Percentiles rank a stretch among this genome's conserved stretches.
Evolutionary conservation across 805 yeast species (phyloP).

Genomic region (Lipomyces oligophaga): DNA sequence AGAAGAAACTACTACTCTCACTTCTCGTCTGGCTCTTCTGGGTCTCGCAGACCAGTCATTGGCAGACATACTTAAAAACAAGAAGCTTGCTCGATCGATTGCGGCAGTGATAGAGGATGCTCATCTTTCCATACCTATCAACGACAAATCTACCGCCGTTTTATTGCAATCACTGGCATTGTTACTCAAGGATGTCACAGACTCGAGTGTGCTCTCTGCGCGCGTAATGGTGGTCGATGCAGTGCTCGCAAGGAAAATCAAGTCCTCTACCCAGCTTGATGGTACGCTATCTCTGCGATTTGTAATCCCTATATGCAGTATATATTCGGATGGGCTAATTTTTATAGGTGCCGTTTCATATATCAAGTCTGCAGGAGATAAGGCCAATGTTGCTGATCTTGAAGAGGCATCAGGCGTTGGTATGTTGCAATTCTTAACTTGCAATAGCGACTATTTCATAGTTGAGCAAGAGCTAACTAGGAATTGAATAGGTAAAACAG

Average conservation of each 20-base stretch:
- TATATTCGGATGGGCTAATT: neutral
- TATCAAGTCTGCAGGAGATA: constrained; percentile 48
- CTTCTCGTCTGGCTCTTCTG: constrained; percentile 18
- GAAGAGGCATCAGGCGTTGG: constrained; percentile 66
- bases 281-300: constrained; percentile 40
- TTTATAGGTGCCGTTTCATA: constrained; percentile 49
- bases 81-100: constrained; percentile 73
- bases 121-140: constrained; percentile 28
- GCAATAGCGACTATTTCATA: neutral
- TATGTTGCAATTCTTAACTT: constrained; percentile 4
- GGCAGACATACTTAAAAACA: constrained; percentile 78
- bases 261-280: constrained; percentile 66
- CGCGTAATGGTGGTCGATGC: constrained; percentile 55
- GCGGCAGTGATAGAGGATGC: constrained; percentile 54
- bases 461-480: neutral
- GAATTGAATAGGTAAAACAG: constrained; percentile 52
- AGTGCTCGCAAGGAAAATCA: constrained; percentile 60
- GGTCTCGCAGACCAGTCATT: constrained; percentile 45
- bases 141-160: constrained; percentile 57
- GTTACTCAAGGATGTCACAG: constrained; percentile 25
- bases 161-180: constrained; percentile 64
- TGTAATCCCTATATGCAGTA: neutral
- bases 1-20: neutral
- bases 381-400: constrained; percentile 49
- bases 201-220: constrained; percentile 41